Evolutionary conservation across 306 rosid species (phyloP), one percentile per base, ranked within the genome.

Genomic region (Dalbergia cultrata): DNA sequence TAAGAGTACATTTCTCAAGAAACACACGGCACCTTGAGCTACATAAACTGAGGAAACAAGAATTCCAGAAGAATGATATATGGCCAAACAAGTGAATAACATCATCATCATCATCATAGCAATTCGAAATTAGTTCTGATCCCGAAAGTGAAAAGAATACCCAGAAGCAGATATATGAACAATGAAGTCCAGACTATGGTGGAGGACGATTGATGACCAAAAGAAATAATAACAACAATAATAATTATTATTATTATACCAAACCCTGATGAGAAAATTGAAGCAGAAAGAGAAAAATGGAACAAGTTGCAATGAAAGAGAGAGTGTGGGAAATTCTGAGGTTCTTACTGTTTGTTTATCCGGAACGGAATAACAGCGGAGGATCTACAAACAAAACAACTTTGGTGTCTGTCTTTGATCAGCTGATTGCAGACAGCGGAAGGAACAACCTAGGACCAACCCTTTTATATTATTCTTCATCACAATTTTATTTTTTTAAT

Each of bases 311-410:
- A 35, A 31, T 58, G 1, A 17, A 12, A 52, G 4, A 16, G 66
- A 49, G 66, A 49, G 61, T 33, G 70, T 69, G 7, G 1, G 3
- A 18, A 33, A 22, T n/a, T 16, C 67, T 49, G 7, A 72, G n/a
- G 50, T 70, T 64, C 82, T 56, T 67, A 54, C 79, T 49, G 3
- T 10, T 26, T 10, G 9, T 74, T 14, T 26, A 26, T 26, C 14
- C 3, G 13, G 13, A 12, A 6, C 13, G 57, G 17, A 14, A 49
- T 13, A 16, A 14, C n/a, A 50, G n/a, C n/a, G 17, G 19, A 13
- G 19, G 57, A 50, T 50, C 57, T 13, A 0, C 47, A 43, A 43
- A 43, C 11, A 43, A 9, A 43, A 9, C 47, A 43, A 43, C 10
- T 0, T 8, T 37, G 41, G 41, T 37, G 41, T 37, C 11, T 7